Conservation (phyloP, 179 eudicot genomes). For the Vitellaria paradoxa region DNA sequence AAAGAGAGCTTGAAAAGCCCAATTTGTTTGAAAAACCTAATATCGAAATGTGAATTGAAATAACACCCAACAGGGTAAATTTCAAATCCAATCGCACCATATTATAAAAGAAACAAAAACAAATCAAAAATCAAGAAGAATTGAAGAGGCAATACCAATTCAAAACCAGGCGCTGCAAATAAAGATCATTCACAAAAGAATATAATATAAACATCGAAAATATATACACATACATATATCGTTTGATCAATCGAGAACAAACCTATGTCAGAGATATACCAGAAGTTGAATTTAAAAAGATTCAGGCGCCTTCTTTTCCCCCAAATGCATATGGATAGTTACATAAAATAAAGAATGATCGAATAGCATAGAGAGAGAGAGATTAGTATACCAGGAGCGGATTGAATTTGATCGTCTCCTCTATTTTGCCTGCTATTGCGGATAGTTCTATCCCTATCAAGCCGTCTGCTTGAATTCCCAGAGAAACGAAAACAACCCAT, state of each 20-base stretch:
- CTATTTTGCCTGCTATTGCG: background rate
- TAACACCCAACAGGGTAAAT: background rate
- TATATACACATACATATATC: no score
- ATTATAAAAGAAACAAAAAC: background rate
- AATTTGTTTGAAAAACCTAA: constrained; percentile 1
- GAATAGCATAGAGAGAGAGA: background rate
- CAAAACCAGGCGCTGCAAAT: background rate
- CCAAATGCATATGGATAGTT: background rate
- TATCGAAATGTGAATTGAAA: background rate
- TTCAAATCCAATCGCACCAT: background rate
- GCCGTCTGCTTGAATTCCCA: constrained; percentile 10
- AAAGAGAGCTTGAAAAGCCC: background rate
- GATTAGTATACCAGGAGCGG: constrained; percentile 15
- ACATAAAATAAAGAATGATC: background rate
- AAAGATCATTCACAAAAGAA: background rate
- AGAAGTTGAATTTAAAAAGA: background rate
- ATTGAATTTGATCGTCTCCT: constrained; percentile 16
- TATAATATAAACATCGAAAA: background rate
- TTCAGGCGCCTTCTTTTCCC: background rate
- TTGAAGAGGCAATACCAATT: background rate
- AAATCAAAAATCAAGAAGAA: background rate
- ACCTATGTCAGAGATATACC: constrained; percentile 4
- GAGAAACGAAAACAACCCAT: constrained; percentile 29
- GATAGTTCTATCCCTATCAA: constrained; percentile 1
- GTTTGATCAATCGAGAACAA: background rate